A percentile compares a stretch with the other conserved stretches of the same genome.
phyloP scores from a whole-genome alignment of 805 yeast genomes.

The Candida oleophila region DNA sequence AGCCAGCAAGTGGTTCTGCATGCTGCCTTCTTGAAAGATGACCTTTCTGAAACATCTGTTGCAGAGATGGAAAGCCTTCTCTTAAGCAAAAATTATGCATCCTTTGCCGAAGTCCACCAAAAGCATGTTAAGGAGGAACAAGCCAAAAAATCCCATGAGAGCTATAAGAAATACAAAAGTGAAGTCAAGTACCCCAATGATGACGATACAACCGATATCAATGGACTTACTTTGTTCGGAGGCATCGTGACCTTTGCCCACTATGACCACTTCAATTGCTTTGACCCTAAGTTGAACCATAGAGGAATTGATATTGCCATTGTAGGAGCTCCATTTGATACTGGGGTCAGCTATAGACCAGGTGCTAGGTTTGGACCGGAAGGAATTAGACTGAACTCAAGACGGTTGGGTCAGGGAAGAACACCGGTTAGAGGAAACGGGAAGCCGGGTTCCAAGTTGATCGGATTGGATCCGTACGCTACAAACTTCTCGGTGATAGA shows the following conservation, averaged over 20 bases:
- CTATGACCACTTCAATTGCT: constrained; percentile 46
- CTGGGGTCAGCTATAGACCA: constrained; percentile 26
- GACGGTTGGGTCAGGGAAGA: constrained; percentile 29
- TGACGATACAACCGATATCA: constrained; percentile 34
- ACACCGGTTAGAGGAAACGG: constrained; percentile 36
- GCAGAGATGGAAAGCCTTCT: background rate
- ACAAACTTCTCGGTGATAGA: constrained; percentile 48
- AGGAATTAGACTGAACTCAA: constrained; percentile 16
- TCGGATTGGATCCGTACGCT: constrained; percentile 53
- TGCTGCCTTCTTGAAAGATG: background rate
- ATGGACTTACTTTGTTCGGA: constrained; percentile 32
- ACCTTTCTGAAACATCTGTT: background rate
- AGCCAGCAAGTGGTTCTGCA: background rate
- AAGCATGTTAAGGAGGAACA: background rate
- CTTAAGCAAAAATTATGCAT: background rate
- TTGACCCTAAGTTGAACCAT: constrained; percentile 28
- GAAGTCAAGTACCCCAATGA: constrained; percentile 29
- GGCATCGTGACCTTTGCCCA: constrained; percentile 59
- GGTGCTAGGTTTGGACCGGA: constrained; percentile 30
- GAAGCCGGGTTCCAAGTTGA: constrained; percentile 32
- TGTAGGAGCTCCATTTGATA: constrained; percentile 30
- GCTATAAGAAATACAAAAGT: constrained; percentile 10
- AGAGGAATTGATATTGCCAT: constrained; percentile 23
- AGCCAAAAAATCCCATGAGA: constrained; percentile 9
- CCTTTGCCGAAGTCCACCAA: background rate